A percentile compares a stretch with the other conserved stretches of the same genome.
phyloP scores from a whole-genome alignment of 2,329 filamentous ascomycete species.

The Simplicillium aogashimaense region DNA sequence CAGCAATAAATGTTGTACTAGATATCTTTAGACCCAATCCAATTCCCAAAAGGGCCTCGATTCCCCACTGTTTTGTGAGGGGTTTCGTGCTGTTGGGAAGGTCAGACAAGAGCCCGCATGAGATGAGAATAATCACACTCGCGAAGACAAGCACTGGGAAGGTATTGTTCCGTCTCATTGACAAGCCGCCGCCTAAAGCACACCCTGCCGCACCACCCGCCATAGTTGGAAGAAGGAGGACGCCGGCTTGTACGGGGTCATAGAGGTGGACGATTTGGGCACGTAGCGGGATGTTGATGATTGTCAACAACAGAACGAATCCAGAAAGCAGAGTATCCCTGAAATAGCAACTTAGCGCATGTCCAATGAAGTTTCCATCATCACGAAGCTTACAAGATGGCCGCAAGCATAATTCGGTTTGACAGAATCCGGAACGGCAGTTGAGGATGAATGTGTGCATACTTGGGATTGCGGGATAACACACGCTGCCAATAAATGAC shows the following conservation, averaged over 20 bases:
- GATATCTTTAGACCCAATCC: conserved; percentile 11
- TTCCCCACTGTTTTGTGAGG: conserved; percentile 9
- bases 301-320: conserved; percentile 11
- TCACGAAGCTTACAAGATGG: conserved; percentile 5
- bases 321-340: conserved; percentile 11
- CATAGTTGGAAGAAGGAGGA: conserved; percentile 13
- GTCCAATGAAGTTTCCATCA: neutral
- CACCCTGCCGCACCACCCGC: conserved; percentile 10
- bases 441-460: conserved; percentile 9
- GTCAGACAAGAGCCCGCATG: conserved; percentile 9
- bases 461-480: conserved; percentile 5
- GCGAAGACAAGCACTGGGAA: conserved; percentile 10
- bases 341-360: neutral
- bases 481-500: conserved; percentile 11
- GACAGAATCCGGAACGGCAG: conserved; percentile 10
- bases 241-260: conserved; percentile 12
- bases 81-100: conserved; percentile 5
- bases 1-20: conserved; percentile 11
- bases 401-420: conserved; percentile 10
- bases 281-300: conserved; percentile 14
- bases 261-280: conserved; percentile 13
- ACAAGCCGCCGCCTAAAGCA: conserved; percentile 9
- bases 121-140: conserved; percentile 9
- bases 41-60: conserved; percentile 10
- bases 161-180: conserved; percentile 9